Conservation (phyloP, 257 asterid species). For the Thymus mandschuricus region DNA sequence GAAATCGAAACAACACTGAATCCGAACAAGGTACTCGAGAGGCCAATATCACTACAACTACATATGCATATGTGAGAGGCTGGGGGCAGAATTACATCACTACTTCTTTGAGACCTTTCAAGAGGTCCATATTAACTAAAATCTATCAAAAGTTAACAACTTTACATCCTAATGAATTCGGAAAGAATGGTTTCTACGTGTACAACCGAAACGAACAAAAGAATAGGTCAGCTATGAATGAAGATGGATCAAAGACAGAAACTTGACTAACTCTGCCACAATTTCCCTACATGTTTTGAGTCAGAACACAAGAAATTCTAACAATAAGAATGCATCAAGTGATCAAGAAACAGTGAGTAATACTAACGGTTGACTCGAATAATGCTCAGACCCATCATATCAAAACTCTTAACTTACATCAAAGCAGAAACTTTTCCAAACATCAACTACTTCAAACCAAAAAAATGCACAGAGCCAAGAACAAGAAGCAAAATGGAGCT, state of each 20-base stretch:
- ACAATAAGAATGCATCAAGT: constrained; percentile 36
- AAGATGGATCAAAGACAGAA: constrained; percentile 31
- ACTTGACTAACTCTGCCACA: constrained; percentile 15
- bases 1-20: constrained; percentile 27
- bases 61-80: constrained; percentile 29
- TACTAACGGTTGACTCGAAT: constrained; percentile 42
- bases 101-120: constrained; percentile 44
- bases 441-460: constrained; percentile 36
- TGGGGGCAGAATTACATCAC: constrained; percentile 40
- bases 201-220: constrained; percentile 43
- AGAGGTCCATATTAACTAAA: constrained; percentile 41
- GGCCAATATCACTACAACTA: constrained; percentile 42
- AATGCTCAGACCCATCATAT: constrained; percentile 50
- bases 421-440: constrained; percentile 28
- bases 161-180: constrained; percentile 45
- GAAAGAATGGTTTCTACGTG: constrained; percentile 29
- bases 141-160: constrained; percentile 15
- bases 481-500: constrained; percentile 26
- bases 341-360: constrained; percentile 34
- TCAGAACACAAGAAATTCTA: constrained; percentile 29
- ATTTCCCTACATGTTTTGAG: constrained; percentile 18
- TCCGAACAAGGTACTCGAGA: constrained; percentile 45
- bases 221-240: constrained; percentile 44
- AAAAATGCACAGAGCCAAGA: constrained; percentile 32
- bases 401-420: constrained; percentile 43